Percentiles rank a stretch among this genome's conserved stretches.
Conservation (phyloP, 371 early-diverging fungal genomes). For the Apophysomyces trapeziformis region DNA sequence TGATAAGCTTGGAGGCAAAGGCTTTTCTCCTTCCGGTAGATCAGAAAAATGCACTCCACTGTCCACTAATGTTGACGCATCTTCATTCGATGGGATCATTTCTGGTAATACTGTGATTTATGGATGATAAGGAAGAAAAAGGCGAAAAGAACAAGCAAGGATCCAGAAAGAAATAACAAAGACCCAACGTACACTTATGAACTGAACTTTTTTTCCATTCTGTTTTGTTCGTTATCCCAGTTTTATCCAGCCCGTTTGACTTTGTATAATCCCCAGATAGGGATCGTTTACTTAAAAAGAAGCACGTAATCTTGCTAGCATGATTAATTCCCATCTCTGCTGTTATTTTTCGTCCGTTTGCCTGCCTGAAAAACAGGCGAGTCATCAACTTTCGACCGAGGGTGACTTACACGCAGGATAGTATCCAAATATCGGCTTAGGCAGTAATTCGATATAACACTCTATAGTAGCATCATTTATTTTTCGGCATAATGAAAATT, state of each 20-base stretch:
- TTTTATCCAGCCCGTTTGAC: neutral
- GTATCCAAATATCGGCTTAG: no score
- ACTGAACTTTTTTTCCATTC: neutral
- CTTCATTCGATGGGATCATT: neutral
- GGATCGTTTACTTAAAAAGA: neutral
- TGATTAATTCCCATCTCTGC: neutral
- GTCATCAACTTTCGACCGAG: no score
- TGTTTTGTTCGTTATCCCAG: neutral
- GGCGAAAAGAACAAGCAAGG: neutral
- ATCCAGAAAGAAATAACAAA: neutral
- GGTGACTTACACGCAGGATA: no score
- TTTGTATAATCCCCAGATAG: constrained; percentile 2
- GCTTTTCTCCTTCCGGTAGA: neutral
- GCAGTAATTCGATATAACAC: no score
- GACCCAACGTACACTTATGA: neutral
- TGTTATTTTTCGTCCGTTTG: no score
- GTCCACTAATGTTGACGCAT: neutral
- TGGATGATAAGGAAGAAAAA: neutral
- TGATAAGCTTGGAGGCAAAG: neutral
- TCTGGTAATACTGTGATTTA: no score
- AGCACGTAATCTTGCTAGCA: neutral
- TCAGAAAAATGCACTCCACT: neutral
- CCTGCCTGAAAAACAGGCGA: no score
- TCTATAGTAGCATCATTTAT: no score
- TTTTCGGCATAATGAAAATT: no score